Base-by-base conservation (phyloP, 805 yeast species). In the Ogataea salicorniae region DNA sequence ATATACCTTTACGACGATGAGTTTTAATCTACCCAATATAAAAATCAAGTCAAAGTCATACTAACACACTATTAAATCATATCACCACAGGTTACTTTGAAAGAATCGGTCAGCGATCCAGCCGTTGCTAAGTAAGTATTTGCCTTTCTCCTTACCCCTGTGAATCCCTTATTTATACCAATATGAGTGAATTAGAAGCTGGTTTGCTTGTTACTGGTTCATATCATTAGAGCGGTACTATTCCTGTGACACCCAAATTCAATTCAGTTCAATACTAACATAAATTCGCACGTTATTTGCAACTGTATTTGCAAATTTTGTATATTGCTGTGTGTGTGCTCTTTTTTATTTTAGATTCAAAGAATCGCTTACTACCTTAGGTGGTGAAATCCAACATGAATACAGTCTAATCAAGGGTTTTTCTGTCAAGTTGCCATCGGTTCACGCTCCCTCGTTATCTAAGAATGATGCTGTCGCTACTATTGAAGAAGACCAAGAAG, bases 401-500 rank as follows among this genome's bases (percentile, higher is more conserved):
- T 83, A 74, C 63, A 66, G 73, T 45, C 69, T 84, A 61, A 81
- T 84, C 68, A 84, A 83, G 67, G 90, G 88, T 0, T 82, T 79
- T 58, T 70, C 78, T 43, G 74, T 77, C 48, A 77, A 79, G 57
- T 64, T 84, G 51, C 89, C 90, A 39, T 64, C 71, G 5, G 49
- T 73, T 52, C 83, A 79, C 54, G 70, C 76, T 34, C 61, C 65
- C 20, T 54, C 77, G n/a, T 62, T 84, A 55, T 63, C 70, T 53
- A 58, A 63, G 38, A 74, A 79, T 58, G 77, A 75, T 29, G 74
- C 72, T 42, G 82, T 84, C 54, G 75, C 77, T 42, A 66, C 73
- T 37, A 70, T 83, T 53, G 91, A 84, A 64, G 88, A 80, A 61
- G 91, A 84, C 62, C 69, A 75, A 59, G 85, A 79, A 59, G 88